Evolutionary conservation across 1,139 yeast genomes (phyloP).

Genomic region (Saccharomyces hybrid): DNA sequence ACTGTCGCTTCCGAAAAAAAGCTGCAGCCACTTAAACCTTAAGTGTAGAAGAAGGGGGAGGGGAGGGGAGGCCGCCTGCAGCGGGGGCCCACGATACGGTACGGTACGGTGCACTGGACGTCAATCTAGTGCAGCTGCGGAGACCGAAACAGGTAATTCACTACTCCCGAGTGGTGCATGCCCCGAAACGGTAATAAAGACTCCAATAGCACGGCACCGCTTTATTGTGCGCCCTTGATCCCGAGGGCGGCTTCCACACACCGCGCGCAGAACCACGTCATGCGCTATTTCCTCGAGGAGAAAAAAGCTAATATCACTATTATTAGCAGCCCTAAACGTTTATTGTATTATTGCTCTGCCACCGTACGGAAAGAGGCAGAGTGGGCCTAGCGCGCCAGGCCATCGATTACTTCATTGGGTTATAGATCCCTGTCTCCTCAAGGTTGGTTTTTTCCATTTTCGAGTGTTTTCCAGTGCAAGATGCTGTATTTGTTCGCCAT

Average conservation of each 20-base stretch:
- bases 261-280: not conserved
- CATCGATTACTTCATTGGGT: not conserved
- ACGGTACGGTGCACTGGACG: not conserved
- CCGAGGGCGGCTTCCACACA: not conserved
- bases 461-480: not conserved
- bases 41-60: not conserved
- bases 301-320: too few relatives aligned
- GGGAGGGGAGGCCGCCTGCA: too few relatives aligned
- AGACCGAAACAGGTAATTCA: not conserved
- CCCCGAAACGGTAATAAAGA: not conserved
- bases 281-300: not conserved
- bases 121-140: not conserved
- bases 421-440: not conserved
- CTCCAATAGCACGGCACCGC: not conserved
- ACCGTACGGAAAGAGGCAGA: not conserved
- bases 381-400: not conserved
- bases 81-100: not conserved
- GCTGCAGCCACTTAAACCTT: not conserved
- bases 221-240: not conserved
- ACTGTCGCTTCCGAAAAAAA: not conserved
- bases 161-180: not conserved
- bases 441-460: not conserved
- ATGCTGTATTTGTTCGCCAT: not conserved
- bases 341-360: too few relatives aligned
- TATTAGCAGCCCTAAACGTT: too few relatives aligned